phyloP scores from a whole-genome alignment of 805 yeast genomes.

The Scheffersomyces ergatensis region DNA sequence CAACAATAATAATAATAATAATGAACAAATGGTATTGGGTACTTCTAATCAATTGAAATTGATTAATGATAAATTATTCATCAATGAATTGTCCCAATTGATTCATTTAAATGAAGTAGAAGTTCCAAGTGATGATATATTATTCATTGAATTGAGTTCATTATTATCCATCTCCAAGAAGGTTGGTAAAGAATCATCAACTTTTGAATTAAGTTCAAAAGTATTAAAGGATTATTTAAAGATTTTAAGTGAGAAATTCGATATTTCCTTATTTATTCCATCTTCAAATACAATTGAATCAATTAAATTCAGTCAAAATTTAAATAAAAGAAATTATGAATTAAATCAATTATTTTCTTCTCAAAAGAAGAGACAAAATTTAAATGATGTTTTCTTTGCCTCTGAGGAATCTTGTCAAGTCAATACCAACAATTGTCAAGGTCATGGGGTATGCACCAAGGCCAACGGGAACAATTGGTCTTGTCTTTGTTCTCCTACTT shows the following conservation, averaged over 20 bases:
- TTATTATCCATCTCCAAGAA: slow-evolving; percentile 40
- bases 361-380: slow-evolving; percentile 5
- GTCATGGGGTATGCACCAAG: slow-evolving; percentile 53
- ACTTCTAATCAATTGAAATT: slow-evolving; percentile 19
- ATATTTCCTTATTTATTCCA: not conserved
- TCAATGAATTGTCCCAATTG: slow-evolving; percentile 48
- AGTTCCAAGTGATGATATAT: slow-evolving; percentile 16
- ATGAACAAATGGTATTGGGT: slow-evolving; percentile 5
- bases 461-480: slow-evolving; percentile 30
- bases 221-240: slow-evolving; percentile 16
- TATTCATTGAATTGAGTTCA: slow-evolving; percentile 42
- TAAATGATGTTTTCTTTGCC: slow-evolving; percentile 27
- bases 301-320: slow-evolving; percentile 3
- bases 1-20: not conserved
- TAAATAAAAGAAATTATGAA: slow-evolving; percentile 18
- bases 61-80: slow-evolving; percentile 46
- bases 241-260: not conserved
- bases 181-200: slow-evolving; percentile 40
- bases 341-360: slow-evolving; percentile 11
- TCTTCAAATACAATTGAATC: slow-evolving; percentile 7
- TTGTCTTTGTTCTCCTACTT: slow-evolving; percentile 49
- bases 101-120: slow-evolving; percentile 33
- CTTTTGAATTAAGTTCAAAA: slow-evolving; percentile 36
- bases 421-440: slow-evolving; percentile 47
- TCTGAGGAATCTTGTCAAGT: slow-evolving; percentile 47